Percentiles rank a stretch among this genome's conserved stretches.
Conservation (phyloP, 345 rosid species). For the Cardiospermum halicacabum region DNA sequence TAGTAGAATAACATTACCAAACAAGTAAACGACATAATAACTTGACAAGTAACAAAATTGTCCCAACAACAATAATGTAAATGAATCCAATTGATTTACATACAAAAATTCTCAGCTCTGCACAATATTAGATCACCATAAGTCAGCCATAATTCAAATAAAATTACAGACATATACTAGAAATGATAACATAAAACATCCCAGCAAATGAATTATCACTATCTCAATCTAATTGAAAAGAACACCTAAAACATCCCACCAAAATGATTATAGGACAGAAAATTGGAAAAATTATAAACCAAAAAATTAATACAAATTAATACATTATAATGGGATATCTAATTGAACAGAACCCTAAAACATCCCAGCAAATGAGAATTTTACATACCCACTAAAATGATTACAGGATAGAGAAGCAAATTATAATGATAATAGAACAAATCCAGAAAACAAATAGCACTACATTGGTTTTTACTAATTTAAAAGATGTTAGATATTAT, state of each 20-base stretch:
- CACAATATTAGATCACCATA: neutral
- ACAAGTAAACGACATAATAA: neutral
- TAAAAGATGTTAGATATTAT: neutral
- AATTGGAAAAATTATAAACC: too few relatives aligned
- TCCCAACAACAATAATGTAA: neutral
- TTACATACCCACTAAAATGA: too few relatives aligned
- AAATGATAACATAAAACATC: neutral
- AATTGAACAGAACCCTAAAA: too few relatives aligned
- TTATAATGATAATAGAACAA: neutral
- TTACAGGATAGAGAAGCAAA: conserved; percentile 1
- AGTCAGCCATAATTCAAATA: neutral
- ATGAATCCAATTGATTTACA: neutral
- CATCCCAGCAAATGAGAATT: too few relatives aligned
- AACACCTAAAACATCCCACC: neutral
- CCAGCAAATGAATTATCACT: neutral
- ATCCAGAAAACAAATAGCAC: conserved; percentile 6
- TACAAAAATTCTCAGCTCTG: neutral
- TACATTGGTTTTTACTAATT: neutral
- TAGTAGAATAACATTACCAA: neutral
- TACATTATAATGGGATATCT: too few relatives aligned
- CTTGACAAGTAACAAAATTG: too few relatives aligned
- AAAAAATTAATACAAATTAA: too few relatives aligned
- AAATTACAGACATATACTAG: neutral
- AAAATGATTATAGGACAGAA: neutral
- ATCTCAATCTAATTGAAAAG: neutral